phyloP scores from a whole-genome alignment of 176 grass and related monocot genomes.

The Oryza meridionalis region DNA sequence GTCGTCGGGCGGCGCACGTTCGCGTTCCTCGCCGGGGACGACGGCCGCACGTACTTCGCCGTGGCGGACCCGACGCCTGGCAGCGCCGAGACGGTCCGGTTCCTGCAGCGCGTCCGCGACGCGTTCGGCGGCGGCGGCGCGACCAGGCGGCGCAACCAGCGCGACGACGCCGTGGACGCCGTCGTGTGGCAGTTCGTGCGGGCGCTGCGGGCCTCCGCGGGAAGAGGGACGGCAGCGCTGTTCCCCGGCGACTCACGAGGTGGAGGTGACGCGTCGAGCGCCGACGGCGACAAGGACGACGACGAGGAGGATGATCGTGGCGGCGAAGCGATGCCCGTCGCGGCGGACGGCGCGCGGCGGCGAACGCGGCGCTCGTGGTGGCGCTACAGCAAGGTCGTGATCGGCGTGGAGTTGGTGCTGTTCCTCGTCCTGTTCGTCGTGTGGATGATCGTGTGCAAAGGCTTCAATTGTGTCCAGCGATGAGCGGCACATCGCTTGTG shows the following conservation, averaged over 20 bases:
- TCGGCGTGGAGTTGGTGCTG: constrained; percentile 55
- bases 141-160: constrained; percentile 39
- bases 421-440: constrained; percentile 68
- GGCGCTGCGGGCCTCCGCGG: constrained; percentile 27
- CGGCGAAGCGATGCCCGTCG: not conserved
- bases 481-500: not conserved
- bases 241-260: not conserved
- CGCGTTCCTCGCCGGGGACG: constrained; percentile 51
- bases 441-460: constrained; percentile 74
- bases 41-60: constrained; percentile 78
- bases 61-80: constrained; percentile 58
- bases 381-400: constrained; percentile 52
- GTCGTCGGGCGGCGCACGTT: constrained; percentile 53
- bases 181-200: constrained; percentile 50
- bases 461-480: constrained; percentile 62
- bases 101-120: constrained; percentile 60
- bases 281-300: constrained; percentile 21
- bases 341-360: not conserved
- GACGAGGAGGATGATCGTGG: constrained; percentile 25
- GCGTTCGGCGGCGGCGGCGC: constrained; percentile 14
- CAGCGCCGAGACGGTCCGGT: constrained; percentile 47
- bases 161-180: constrained; percentile 40
- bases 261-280: not conserved
- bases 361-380: constrained; percentile 30
- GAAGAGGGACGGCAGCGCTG: not conserved